Evolutionary conservation across 768 basidiomycete genomes (phyloP), one percentile per base, ranked within the genome.

Genomic region (Boletus subcaerulescens): DNA sequence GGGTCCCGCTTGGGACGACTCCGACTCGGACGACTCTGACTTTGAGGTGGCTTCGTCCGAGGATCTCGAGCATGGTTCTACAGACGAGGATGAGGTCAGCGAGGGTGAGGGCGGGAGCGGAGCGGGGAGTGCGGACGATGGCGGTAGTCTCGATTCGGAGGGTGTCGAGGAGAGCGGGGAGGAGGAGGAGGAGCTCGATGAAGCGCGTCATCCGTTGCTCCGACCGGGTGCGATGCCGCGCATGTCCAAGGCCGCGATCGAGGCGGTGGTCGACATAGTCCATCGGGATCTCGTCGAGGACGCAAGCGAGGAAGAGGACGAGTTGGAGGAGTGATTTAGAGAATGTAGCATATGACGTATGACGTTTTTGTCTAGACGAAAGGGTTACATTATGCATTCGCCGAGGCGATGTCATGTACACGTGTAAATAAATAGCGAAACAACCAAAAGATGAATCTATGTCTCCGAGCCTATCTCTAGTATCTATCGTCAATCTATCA

Each of bases 231-330:
- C 85, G 12, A 78, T 89, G 77, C 86, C 85, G 5, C 74, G 75
- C 44, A 84, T 89, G 81, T 83, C 82, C n/a, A 80, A 77, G 48
- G 82, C 83, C 3, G 81, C 81, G 2, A 73, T 89, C 43, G 77
- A 87, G n/a, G 79, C 81, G 73, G 85, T 80, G 4, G 80, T 84
- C 12, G 82, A 78, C 11, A 82, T 88, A 73, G 76, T 88, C 6
- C 76, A 79, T 60, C 75, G 73, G 1, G 84, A 84, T 51, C 60
- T 86, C 52, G 60, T 77, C 20, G 77, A 75, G 7, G 67, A 66
- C 4, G 61, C 52, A 10, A 64, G 65, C 45, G 65, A 65, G 31
- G 69, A 68, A 45, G 79, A 79, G 42, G 82, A 86, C 44, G 78
- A 84, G 60, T 65, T 85, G 40, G 74, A 78, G 10, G 77, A 77